Evolutionary conservation across 1,139 yeast species (phyloP).

Genomic region (Taphrina communis): DNA sequence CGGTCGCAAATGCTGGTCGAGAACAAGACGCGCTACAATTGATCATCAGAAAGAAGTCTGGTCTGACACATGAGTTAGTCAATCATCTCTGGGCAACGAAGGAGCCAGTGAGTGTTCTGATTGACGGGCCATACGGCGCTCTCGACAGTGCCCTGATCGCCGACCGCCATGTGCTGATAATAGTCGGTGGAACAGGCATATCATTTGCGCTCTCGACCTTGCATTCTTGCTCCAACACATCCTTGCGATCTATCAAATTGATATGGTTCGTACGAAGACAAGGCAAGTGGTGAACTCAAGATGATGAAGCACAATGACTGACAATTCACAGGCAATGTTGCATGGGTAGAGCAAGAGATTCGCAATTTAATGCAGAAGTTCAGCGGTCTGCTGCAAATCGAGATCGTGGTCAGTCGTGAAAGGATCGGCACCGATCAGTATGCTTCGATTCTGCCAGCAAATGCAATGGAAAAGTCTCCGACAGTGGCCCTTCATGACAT

Average conservation of each 20-base stretch:
- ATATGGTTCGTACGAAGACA: slow-evolving; percentile 24
- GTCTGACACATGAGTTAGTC: slow-evolving; percentile 14
- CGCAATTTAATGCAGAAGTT: neutral
- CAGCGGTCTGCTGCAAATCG: neutral
- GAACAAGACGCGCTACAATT: slow-evolving; percentile 2
- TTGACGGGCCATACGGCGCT: slow-evolving; percentile 29
- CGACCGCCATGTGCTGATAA: slow-evolving; percentile 3
- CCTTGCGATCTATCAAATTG: slow-evolving; percentile 1
- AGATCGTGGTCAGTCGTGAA: slow-evolving; percentile 10
- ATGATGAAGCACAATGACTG: neutral
- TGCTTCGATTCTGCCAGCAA: neutral
- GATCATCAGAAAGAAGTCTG: slow-evolving; percentile 15
- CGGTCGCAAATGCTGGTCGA: slow-evolving; percentile 54
- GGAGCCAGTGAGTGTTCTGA: slow-evolving; percentile 16
- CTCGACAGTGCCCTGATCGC: neutral
- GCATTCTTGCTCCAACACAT: neutral
- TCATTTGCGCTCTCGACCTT: slow-evolving; percentile 19
- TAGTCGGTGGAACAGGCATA: slow-evolving; percentile 28
- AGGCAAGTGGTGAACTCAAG: neutral
- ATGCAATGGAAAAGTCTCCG: neutral
- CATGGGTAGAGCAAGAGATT: slow-evolving; percentile 8
- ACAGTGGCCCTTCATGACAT: neutral
- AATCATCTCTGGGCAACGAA: slow-evolving; percentile 3
- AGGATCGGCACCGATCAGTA: neutral
- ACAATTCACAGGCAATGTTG: slow-evolving; percentile 1